Evolutionary conservation across 768 basidiomycete species (phyloP).

Genomic region (Amyloporia xantha): DNA sequence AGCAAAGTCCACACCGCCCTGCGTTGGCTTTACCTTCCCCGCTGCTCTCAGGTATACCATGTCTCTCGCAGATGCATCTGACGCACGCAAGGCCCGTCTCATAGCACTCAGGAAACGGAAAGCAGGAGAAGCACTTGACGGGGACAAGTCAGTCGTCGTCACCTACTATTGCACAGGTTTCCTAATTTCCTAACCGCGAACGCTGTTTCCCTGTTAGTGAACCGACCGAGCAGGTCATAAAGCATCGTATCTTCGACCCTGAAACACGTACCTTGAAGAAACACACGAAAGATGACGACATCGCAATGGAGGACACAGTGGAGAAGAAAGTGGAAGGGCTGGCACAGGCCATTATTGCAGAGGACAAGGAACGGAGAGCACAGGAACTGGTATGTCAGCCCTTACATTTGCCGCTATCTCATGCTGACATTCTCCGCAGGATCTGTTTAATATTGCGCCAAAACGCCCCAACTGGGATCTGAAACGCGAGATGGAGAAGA

Average conservation of each 20-base stretch:
- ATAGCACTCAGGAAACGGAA: conserved; percentile 72
- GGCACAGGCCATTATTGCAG: conserved; percentile 76
- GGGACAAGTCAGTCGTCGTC: conserved; percentile 37
- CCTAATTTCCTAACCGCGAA: too few species aligned
- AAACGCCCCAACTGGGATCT: conserved; percentile 96
- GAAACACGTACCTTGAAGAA: conserved; percentile 74
- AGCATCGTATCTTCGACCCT: conserved; percentile 86
- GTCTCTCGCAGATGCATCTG: conserved; percentile 73
- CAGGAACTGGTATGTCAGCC: conserved; percentile 67
- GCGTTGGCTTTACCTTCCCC: too few species aligned
- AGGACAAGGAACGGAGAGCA: conserved; percentile 78
- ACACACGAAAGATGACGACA: conserved; percentile 46
- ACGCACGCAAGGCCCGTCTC: conserved; percentile 75
- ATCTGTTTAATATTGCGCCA: conserved; percentile 95
- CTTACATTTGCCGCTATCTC: background rate
- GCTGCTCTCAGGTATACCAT: conserved; percentile 22
- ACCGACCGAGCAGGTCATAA: conserved; percentile 41
- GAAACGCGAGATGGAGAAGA: conserved; percentile 90
- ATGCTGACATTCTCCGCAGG: conserved; percentile 38
- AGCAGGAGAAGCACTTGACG: conserved; percentile 43
- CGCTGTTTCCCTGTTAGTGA: conserved; percentile 10
- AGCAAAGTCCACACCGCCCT: background rate
- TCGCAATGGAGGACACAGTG: conserved; percentile 67
- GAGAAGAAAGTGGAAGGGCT: conserved; percentile 81
- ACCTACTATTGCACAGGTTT: background rate